These are phyloP conservation scores for Chaetomium tenue DNA, from an alignment of 495 filamentous ascomycete genomes.

Conservation along the genomic window DNA sequence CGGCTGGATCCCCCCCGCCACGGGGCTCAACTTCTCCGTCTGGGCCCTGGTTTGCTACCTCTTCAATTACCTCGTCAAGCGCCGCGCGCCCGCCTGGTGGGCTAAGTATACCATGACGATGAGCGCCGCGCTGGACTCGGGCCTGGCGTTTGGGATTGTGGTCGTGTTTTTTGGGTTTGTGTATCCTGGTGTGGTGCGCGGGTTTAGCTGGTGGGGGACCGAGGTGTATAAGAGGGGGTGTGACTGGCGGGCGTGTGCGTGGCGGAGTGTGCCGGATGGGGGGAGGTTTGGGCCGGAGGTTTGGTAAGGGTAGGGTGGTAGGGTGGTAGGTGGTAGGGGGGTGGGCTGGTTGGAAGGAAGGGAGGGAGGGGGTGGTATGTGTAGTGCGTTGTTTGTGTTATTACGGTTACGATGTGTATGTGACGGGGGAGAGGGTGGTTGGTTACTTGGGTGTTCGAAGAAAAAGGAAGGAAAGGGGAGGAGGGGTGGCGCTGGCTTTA, in stretches of 20 bases:
- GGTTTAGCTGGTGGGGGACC: constrained; percentile 74
- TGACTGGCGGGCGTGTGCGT: constrained; percentile 65
- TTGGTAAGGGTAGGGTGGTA: constrained; percentile 41
- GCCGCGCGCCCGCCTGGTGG: constrained; percentile 71
- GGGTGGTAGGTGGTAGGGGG: neutral
- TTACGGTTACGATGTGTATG: too few species aligned
- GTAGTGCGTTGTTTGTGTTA: too few species aligned
- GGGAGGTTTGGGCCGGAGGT: constrained; percentile 57
- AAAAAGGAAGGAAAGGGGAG: neutral
- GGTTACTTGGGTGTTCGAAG: neutral
- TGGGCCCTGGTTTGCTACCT: constrained; percentile 80
- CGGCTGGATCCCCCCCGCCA: constrained; percentile 81
- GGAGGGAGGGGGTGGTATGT: neutral
- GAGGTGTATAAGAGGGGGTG: constrained; percentile 66
- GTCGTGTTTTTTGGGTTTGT: constrained; percentile 80
- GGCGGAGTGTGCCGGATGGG: constrained; percentile 50
- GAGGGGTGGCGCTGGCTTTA: neutral
- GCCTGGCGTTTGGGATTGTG: constrained; percentile 72
- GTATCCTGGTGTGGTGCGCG: constrained; percentile 64
- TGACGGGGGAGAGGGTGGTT: neutral
- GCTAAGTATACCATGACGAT: constrained; percentile 87
- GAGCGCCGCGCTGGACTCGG: constrained; percentile 77
- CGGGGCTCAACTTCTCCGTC: constrained; percentile 77
- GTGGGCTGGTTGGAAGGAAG: too few species aligned
- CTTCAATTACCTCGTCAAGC: constrained; percentile 74